Base-by-base conservation (phyloP, 352 stramenopile species). In the Hyaloperonospora arabidopsidis region DNA sequence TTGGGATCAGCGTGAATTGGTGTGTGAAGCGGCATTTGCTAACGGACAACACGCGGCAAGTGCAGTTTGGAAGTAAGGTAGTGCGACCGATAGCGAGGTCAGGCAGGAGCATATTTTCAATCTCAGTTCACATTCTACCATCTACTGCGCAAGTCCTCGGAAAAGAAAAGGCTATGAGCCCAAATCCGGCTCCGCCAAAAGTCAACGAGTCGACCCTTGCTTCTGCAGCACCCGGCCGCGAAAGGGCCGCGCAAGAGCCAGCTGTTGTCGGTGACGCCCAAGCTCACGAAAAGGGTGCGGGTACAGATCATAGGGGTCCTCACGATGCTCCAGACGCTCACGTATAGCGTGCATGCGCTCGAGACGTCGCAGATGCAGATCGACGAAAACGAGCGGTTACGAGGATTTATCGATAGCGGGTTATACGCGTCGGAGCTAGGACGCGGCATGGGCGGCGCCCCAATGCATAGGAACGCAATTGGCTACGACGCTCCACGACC, bases 261-360 rank as follows among this genome's bases (percentile, higher is more conserved):
- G 36, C 36, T 22, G 12, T 43, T 14, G 36, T 43, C 36, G 36
- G 17, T 14, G 15, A 43, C 15, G 36, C 36, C 2, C 2, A 21
- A 43, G 14, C 36, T 3, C 36, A 43, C 14, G 4, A 43, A 43
- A 43, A 7, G 12, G 36, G 15, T 43, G 36, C 36, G 36, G 15
- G 36, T 14, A 43, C 15, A 43, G 36, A 43, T 43, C n/a, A 19
- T 43, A 43, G n/a, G 36, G 36, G 14, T 43, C 36, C 36, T 43
- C 36, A 43, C 36, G 2, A 43, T 43, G 36, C 36, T 43, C 15
- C 15, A 43, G 4, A 8, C 25, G 25, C 25, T 32, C 25, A 8
- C 25, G 25, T 4, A 32, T 32, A 4, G 25, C 8, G 8, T 32
- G 25, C 25, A 32, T 4, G 15, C 36, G 36, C 14, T 43, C 14